Conservation (phyloP, 2,329 filamentous ascomycete species). For the Neoarthrinium moseri region DNA sequence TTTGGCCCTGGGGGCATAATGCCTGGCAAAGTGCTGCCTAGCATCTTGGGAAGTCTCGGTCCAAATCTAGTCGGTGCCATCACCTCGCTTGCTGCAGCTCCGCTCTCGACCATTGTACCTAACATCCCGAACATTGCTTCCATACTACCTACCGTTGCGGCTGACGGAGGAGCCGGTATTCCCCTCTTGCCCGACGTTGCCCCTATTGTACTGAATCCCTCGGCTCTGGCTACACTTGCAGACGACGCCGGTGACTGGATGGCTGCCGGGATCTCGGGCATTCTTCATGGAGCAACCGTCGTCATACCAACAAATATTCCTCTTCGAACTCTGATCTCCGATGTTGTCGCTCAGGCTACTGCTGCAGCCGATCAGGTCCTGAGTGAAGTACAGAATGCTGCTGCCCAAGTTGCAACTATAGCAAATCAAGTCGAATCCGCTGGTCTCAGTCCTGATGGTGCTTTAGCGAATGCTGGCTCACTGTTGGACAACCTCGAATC, state of each 20-base stretch:
- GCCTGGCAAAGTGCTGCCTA: slow-evolving; percentile 8
- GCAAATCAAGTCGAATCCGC: slow-evolving; percentile 14
- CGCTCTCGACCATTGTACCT: slow-evolving; percentile 3
- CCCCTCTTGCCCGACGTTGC: neutral
- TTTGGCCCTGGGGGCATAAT: slow-evolving; percentile 3
- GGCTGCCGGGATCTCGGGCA: slow-evolving; percentile 4
- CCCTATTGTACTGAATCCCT: neutral
- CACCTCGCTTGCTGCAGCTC: slow-evolving; percentile 3
- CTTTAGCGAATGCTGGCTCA: slow-evolving; percentile 15
- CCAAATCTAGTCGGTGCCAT: slow-evolving; percentile 4
- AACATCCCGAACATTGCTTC: slow-evolving; percentile 1
- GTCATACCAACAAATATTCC: slow-evolving; percentile 5
- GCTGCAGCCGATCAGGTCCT: slow-evolving; percentile 15
- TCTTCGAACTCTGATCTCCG: slow-evolving; percentile 11
- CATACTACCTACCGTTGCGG: slow-evolving; percentile 3
- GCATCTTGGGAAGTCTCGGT: neutral
- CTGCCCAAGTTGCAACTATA: slow-evolving; percentile 22
- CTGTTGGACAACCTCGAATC: slow-evolving; percentile 20
- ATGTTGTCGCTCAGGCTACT: slow-evolving; percentile 13
- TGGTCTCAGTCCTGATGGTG: slow-evolving; percentile 16
- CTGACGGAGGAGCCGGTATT: slow-evolving; percentile 6
- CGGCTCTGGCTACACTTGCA: neutral
- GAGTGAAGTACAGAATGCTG: slow-evolving; percentile 13
- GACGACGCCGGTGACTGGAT: slow-evolving; percentile 7
- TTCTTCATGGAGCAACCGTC: neutral